Evolutionary conservation across 148 eudicot species (phyloP), one percentile per base, ranked within the genome.

Genomic region (Nyssa sinensis): DNA sequence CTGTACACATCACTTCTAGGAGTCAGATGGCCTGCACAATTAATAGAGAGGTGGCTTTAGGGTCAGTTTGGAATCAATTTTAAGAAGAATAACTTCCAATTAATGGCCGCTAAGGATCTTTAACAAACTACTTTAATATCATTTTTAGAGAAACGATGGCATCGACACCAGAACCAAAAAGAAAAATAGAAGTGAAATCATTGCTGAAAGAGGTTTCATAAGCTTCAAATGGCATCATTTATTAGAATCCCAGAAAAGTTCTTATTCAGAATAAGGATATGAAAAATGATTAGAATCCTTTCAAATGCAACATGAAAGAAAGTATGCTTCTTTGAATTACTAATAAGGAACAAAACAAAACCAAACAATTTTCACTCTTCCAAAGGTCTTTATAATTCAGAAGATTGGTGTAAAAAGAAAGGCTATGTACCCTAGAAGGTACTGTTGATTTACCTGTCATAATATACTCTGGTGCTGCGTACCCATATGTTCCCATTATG

Each of bases 401-500:
- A 71, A 24, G 7, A 70, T 57, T 71, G 24, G 25, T 37, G 39
- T 2, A 27, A 1, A 17, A 23, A 25, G 34, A 67, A 19, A 44
- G 1, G 51, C 51, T 1, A 44, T 4, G 11, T 39, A 6, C 11
- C 11, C 44, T 39, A 39, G 44, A 1, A 33, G 62, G 76, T 3
- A 71, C n/a, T 70, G 41, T 55, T n/a, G 17, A 25, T 7, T 16
- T 77, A 93, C 97, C 97, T 76, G 98, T 93, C 98, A 93, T 89
- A 69, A 93, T 93, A 64, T 93, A 93, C 83, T 93, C 98, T 0
- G 96, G 98, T 32, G 98, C 98, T 55, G 96, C 96, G 71, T 91
- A 93, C 0, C 98, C 98, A 27, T 91, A 89, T 8, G 98, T 93
- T 72, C 98, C 98, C 98, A 93, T 93, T 71, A 93, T 91, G 59